phyloP scores from a whole-genome alignment of 2,329 filamentous ascomycete species.

The Coleophoma cylindrospora region DNA sequence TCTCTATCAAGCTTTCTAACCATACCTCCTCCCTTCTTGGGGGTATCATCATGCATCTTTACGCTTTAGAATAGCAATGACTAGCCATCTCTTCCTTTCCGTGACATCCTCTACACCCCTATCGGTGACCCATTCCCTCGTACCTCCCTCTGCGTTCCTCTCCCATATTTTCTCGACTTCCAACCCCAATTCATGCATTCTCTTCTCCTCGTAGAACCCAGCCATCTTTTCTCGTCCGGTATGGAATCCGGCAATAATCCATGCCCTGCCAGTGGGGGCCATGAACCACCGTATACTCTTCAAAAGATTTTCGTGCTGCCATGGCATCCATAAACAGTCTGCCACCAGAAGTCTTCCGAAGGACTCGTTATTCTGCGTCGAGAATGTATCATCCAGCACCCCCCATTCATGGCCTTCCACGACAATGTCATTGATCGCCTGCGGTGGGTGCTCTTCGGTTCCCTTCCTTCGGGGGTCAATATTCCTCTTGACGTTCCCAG shows the following conservation, averaged over 20 bases:
- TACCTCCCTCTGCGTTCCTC: slow-evolving; percentile 58
- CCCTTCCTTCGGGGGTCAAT: slow-evolving; percentile 23
- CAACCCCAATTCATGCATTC: slow-evolving; percentile 44
- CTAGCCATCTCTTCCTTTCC: slow-evolving; percentile 67
- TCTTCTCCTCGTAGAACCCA: slow-evolving; percentile 53
- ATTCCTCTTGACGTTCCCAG: slow-evolving; percentile 51
- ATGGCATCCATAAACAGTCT: slow-evolving; percentile 73
- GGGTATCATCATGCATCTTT: not conserved
- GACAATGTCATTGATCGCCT: slow-evolving; percentile 24
- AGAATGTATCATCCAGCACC: slow-evolving; percentile 29
- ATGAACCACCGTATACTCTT: slow-evolving; percentile 61
- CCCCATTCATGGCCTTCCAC: slow-evolving; percentile 65
- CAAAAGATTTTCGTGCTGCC: slow-evolving; percentile 63
- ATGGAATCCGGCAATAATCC: slow-evolving; percentile 68
- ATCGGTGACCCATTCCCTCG: slow-evolving; percentile 57
- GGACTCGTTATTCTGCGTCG: slow-evolving; percentile 23
- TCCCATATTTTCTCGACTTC: slow-evolving; percentile 64
- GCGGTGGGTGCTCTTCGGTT: not conserved
- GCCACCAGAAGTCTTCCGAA: slow-evolving; percentile 64
- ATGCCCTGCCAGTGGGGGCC: slow-evolving; percentile 40
- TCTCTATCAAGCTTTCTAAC: too few species aligned
- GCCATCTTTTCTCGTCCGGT: slow-evolving; percentile 62
- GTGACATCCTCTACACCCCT: slow-evolving; percentile 56
- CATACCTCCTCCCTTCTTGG: too few species aligned
- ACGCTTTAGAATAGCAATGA: slow-evolving; percentile 46